Evolutionary conservation across 139 green algal genomes (phyloP), one percentile per base, ranked within the genome.

Genomic region (Chlorella sp.): DNA sequence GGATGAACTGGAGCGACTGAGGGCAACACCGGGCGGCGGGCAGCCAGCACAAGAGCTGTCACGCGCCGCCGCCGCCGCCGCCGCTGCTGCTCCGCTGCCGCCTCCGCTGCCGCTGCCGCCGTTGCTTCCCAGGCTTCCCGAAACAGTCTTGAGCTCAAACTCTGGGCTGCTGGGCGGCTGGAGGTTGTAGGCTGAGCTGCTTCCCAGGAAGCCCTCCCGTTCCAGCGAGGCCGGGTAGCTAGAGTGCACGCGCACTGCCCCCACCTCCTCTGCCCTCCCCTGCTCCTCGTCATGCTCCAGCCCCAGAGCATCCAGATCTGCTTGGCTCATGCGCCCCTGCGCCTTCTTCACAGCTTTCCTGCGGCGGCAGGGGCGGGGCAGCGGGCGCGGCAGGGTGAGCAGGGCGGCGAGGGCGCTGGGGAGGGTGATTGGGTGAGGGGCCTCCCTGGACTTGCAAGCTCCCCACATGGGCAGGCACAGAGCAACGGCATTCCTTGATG

Each of bases 151-250:
- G 15, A 88, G 39, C 40, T 88, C 84, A 88, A 81, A 88, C 84
- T 88, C 68, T 19, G 84, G 84, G 37, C 68, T 82, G 68, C 22
- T 11, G 5, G 66, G 66, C 40, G 75, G 4, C 18, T 26, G 34
- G 75, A 37, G n/a, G 48, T 76, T 64, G 79, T 80, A 73, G 60
- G 42, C 24, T 34, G n/a, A 53, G 88, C 88, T 86, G 71, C 69
- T 87, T 34, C 83, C 24, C 42, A 90, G 21, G 36, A 88, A 91
- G 28, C 86, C 85, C 15, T 92, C 90, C 30, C 90, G 84, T 53
- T 92, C 90, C 53, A 92, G 78, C 2, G 86, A 83, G 53, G 80
- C 34, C 1, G 86, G 76, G 84, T 88, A 88, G 68, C 37, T 64
- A n/a, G 36, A 42, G 77, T 88, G 61, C 39, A 88, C 21, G 68